These are phyloP conservation scores for Mycena rebaudengoi DNA, from an alignment of 768 basidiomycete genomes.

Conservation along the genomic window DNA sequence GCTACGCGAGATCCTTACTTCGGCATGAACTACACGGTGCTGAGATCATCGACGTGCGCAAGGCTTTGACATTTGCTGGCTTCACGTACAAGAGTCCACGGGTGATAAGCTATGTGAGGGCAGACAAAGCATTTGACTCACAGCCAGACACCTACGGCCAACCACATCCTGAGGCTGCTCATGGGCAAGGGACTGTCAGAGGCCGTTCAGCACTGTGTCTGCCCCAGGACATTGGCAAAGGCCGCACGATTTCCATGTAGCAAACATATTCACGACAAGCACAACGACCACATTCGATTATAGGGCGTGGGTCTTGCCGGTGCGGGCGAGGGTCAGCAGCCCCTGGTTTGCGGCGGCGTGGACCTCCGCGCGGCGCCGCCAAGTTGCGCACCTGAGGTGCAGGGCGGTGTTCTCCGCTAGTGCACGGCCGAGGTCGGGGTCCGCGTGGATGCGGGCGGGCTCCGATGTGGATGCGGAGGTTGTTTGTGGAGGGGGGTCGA, in stretches of 20 bases:
- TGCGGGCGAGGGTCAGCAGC: no score
- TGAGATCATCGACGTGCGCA: slow-evolving; percentile 88
- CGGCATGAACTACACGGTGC: slow-evolving; percentile 86
- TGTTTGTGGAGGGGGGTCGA: no score
- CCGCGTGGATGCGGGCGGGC: no score
- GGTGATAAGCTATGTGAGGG: slow-evolving; percentile 76
- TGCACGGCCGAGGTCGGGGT: no score
- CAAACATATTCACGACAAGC: slow-evolving; percentile 22
- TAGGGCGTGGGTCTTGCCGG: no score
- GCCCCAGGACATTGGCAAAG: slow-evolving; percentile 69
- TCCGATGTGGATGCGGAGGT: no score
- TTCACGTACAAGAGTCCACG: slow-evolving; percentile 93
- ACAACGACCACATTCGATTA: slow-evolving; percentile 10
- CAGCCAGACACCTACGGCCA: slow-evolving; percentile 59
- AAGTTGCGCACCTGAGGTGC: no score
- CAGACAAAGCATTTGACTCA: slow-evolving; percentile 75
- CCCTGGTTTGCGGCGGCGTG: no score
- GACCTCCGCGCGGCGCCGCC: no score
- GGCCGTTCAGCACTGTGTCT: slow-evolving; percentile 73
- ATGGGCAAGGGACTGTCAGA: slow-evolving; percentile 55
- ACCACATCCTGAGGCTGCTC: slow-evolving; percentile 29
- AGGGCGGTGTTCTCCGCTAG: no score
- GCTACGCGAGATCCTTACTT: slow-evolving; percentile 89
- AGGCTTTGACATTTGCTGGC: slow-evolving; percentile 89
- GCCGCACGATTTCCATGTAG: slow-evolving; percentile 88